Base-by-base conservation (phyloP, 202 grass and related monocot species). In the Hordeum pubiflorum region DNA sequence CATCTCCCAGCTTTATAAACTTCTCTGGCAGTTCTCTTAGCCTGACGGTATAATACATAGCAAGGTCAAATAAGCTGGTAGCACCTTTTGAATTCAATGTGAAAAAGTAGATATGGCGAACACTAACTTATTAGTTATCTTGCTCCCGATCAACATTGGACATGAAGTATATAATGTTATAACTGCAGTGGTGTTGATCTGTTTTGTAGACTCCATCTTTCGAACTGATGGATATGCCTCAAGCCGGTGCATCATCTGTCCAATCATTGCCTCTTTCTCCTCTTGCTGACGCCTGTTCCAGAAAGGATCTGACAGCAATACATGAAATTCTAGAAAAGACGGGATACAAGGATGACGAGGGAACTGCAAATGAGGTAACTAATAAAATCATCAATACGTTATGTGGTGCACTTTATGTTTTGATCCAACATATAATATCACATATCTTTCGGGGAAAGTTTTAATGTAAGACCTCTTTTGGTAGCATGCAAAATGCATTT, bases 281-380 rank as follows among this genome's bases (percentile, higher is more conserved):
- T 82, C 92, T 98, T 74, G 96, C 89, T 0, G 90, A 98, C 91
- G 96, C 96, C 82, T 98, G 96, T 81, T 98, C 92, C 40, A 93
- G 92, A 87, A 87, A 91, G 77, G 96, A 98, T 89, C 88, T 98
- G 77, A 98, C 96, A 77, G 96, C 96, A 72, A 98, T 95, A 84
- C 96, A 98, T 56, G 96, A 94, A 89, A 93, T 98, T 76, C 79
- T 98, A 71, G 96, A 98, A 83, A 95, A 89, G 52, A 84, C 84
- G 0, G 96, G 96, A 11, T 98, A 98, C 81, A 95, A 94, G 78
- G 96, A 98, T 81, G 96, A 98, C 3, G 96, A 98, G 65, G 96
- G 96, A 82, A 98, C 90, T 6, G 82, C 96, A 84, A 98, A 98
- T 88, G 96, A 98, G 96, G 96, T 98, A 48, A 56, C 29, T 77